Evolutionary conservation across 179 eudicot genomes (phyloP), one percentile per base, ranked within the genome.

Genomic region (Carnegiea gigantea): DNA sequence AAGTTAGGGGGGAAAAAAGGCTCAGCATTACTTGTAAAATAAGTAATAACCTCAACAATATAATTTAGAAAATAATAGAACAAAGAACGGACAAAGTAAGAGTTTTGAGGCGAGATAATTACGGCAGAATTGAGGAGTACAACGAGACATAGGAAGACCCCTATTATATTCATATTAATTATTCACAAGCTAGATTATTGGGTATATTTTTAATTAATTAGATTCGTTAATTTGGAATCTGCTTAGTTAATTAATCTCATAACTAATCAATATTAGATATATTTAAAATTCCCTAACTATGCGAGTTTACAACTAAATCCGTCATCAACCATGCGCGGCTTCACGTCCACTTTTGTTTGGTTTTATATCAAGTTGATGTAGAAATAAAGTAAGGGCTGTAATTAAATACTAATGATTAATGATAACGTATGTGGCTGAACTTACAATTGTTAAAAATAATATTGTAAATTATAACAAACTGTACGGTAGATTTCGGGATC

Each of bases 291-390:
- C 8, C 17, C n/a, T 28, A 67, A 28, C 28, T 36, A 26, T 67
- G 28, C 3, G 4, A 67, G 26, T 12, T 67, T 67, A 26, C 38
- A 12, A 21, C 72, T 67, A 26, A 67, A 67, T 14, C 20, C 72
- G 20, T 67, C 72, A 67, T 28, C 17, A 26, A 67, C 38, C 72
- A 67, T 28, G 72, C 72, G 40, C 72, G 72, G 72, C 20, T 67
- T 67, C 71, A 67, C 17, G 1, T 28, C 40, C n/a, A 67, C 12
- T 67, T 67, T 67, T 30, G 40, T 38, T 38, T 4, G 12, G 20
- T 7, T 62, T n/a, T 8, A 8, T 62, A 62, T 23, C 0, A n/a
- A 62, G 72, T 67, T 67, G 72, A 67, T 67, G 72, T 36, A 30
- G 18, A 12, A 28, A 67, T 57, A 18, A 17, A 57, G 1, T 23